A percentile compares a stretch with the other conserved stretches of the same genome.
Evolutionary conservation across 768 basidiomycete species (phyloP).

Genomic region (Obba rivulosa): DNA sequence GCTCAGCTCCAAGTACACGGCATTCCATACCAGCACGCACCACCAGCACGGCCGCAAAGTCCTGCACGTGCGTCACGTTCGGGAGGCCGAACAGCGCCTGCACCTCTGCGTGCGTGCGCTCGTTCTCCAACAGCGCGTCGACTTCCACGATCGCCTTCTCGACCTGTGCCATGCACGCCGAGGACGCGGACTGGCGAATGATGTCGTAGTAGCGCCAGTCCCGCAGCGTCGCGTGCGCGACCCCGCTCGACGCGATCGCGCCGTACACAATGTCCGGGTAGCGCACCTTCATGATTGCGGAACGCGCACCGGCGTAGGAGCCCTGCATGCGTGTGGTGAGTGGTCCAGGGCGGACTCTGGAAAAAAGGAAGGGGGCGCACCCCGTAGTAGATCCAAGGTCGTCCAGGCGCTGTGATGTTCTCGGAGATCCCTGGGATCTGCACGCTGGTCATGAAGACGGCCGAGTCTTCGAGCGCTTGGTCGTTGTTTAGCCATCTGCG

Average conservation of each 20-base stretch:
- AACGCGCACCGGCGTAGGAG: conserved; percentile 90
- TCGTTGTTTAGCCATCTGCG: conserved; percentile 60
- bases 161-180: conserved; percentile 54
- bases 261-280: conserved; percentile 88
- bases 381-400: conserved; percentile 89
- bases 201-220: conserved; percentile 92
- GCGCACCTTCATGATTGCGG: conserved; percentile 85
- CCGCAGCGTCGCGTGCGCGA: conserved; percentile 76
- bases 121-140: conserved; percentile 50
- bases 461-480: conserved; percentile 83
- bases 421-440: conserved; percentile 60
- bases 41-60: conserved; percentile 69
- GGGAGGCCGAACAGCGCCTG: conserved; percentile 76
- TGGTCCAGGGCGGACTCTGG: neutral
- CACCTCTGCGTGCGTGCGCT: conserved; percentile 39
- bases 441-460: conserved; percentile 77
- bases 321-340: conserved; percentile 38
- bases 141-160: conserved; percentile 54
- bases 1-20: neutral
- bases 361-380: conserved; percentile 34
- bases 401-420: conserved; percentile 60
- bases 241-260: conserved; percentile 86
- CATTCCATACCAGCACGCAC: conserved; percentile 29
- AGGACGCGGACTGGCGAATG: conserved; percentile 64
- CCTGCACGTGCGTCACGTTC: conserved; percentile 63